phyloP scores from a whole-genome alignment of 2,329 filamentous ascomycete species.

The Botryotinia globosa region DNA sequence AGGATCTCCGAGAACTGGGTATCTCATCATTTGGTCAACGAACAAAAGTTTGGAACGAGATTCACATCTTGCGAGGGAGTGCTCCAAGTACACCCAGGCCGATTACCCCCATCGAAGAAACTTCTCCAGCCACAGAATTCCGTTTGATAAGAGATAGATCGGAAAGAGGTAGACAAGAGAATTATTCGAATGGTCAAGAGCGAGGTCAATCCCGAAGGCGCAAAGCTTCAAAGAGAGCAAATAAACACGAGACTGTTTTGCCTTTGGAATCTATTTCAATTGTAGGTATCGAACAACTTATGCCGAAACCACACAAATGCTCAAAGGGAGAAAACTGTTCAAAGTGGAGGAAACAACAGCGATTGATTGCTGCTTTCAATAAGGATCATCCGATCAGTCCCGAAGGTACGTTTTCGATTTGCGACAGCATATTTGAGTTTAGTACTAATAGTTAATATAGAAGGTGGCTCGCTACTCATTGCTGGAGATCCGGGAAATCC shows the following conservation, averaged over 20 bases:
- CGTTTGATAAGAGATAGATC: constrained; percentile 28
- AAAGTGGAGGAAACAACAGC: constrained; percentile 79
- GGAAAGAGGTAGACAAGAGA: constrained; percentile 24
- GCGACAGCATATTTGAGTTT: not conserved
- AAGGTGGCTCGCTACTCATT: constrained; percentile 68
- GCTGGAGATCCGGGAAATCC: constrained; percentile 78
- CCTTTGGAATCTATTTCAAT: constrained; percentile 85
- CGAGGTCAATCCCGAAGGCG: constrained; percentile 24
- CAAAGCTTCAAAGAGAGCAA: constrained; percentile 33
- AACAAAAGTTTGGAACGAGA: constrained; percentile 76
- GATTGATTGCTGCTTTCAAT: constrained; percentile 70
- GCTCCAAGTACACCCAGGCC: constrained; percentile 51
- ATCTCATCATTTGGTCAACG: constrained; percentile 80
- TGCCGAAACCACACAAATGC: constrained; percentile 81
- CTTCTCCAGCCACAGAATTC: constrained; percentile 40
- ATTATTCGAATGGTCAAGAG: constrained; percentile 34
- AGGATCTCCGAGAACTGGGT: constrained; percentile 78
- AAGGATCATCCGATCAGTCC: constrained; percentile 67
- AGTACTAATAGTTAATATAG: not conserved
- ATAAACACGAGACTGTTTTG: constrained; percentile 59
- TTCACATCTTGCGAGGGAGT: constrained; percentile 64
- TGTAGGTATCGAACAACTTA: constrained; percentile 84
- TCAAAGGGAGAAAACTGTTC: constrained; percentile 82
- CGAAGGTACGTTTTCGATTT: constrained; percentile 31
- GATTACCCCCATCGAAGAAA: constrained; percentile 60